Percentiles rank a stretch among this genome's conserved stretches.
Evolutionary conservation across 2,329 filamentous ascomycete species (phyloP).

Genomic region (Pseudogymnoascus sp.): DNA sequence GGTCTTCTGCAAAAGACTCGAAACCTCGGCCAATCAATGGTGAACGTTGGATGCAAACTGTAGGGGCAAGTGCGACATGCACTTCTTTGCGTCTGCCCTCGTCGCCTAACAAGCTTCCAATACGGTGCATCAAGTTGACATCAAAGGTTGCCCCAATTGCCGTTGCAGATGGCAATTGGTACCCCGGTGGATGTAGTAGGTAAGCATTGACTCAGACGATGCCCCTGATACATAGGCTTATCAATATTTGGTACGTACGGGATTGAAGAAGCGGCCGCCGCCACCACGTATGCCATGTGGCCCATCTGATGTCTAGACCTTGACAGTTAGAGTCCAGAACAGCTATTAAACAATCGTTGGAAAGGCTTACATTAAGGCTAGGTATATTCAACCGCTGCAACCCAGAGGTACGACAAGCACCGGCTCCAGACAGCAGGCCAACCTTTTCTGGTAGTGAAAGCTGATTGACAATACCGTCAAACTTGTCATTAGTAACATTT

Average conservation of each 20-base stretch:
- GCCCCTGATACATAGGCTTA: too few species aligned
- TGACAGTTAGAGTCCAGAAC: too few species aligned
- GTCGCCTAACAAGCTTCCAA: conserved; percentile 23
- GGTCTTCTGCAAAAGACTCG: conserved; percentile 28
- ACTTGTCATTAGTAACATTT: too few species aligned
- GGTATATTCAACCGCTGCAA: too few species aligned
- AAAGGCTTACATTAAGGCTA: too few species aligned
- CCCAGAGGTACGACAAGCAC: too few species aligned
- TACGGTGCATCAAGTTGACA: conserved; percentile 18
- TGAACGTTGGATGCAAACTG: conserved; percentile 17
- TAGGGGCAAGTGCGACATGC: conserved; percentile 25
- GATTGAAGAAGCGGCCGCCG: conserved; percentile 21
- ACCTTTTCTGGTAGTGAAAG: too few species aligned
- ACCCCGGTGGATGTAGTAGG: conserved; percentile 17
- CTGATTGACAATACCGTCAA: too few species aligned
- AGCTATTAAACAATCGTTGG: too few species aligned
- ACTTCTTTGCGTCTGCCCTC: conserved; percentile 25
- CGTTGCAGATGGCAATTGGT: conserved; percentile 22
- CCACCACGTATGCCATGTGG: conserved; percentile 24
- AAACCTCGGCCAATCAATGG: conserved; percentile 26
- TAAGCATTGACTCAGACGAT: too few species aligned
- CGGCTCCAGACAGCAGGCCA: too few species aligned
- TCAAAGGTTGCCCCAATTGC: conserved; percentile 27
- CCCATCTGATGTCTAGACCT: conserved; percentile 19
- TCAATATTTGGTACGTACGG: conserved; percentile 11